Conservation (phyloP, 768 basidiomycete genomes). For the Gymnopilus dilepis region DNA sequence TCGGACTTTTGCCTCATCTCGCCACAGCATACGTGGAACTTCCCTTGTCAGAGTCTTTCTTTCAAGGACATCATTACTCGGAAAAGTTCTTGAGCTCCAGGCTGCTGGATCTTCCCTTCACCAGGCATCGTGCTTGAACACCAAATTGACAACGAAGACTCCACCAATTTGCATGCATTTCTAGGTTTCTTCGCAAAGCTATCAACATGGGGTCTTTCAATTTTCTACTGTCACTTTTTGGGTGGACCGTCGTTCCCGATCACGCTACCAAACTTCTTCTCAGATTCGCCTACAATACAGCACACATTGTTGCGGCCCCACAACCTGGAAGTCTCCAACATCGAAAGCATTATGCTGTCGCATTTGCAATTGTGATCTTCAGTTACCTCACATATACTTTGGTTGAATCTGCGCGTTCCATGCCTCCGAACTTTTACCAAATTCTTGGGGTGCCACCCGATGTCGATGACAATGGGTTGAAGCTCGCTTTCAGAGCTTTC, state of each 20-base stretch:
- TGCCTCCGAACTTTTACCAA: constrained; percentile 80
- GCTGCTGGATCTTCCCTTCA: not conserved
- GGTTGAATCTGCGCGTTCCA: constrained; percentile 55
- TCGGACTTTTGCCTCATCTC: not conserved
- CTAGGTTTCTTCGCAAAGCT: not conserved
- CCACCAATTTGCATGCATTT: not conserved
- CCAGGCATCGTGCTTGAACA: not conserved
- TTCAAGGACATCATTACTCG: no score
- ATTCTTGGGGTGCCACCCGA: constrained; percentile 64
- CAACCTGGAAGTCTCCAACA: constrained; percentile 49
- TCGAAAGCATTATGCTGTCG: constrained; percentile 63
- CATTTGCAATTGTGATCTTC: constrained; percentile 67
- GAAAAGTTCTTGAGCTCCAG: not conserved
- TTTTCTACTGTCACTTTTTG: constrained; percentile 44
- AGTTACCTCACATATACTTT: constrained; percentile 73
- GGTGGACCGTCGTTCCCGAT: constrained; percentile 75
- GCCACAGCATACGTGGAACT: constrained; percentile 13
- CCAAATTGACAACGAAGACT: not conserved
- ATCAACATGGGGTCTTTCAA: constrained; percentile 28
- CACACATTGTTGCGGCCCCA: constrained; percentile 41
- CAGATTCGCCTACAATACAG: constrained; percentile 44
- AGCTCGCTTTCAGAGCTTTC: constrained; percentile 75
- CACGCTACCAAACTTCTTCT: constrained; percentile 59
- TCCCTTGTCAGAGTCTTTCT: not conserved
- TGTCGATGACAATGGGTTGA: constrained; percentile 72